These are phyloP conservation scores for Eutrema yunnanense DNA, from an alignment of 345 rosid genomes.

Conservation along the genomic window DNA sequence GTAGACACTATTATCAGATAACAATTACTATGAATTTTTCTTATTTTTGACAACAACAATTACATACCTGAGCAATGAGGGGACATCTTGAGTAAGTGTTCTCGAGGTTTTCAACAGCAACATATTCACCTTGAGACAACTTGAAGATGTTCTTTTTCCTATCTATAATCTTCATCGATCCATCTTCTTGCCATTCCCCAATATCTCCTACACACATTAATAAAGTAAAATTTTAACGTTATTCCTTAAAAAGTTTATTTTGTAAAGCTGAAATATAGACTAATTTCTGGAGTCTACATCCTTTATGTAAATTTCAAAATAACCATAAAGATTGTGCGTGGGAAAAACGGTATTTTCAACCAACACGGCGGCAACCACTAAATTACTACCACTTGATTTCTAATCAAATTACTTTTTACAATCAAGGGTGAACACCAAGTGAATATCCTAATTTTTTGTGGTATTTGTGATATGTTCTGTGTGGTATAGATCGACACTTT, in stretches of 20 bases:
- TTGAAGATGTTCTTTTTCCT: constrained; percentile 94
- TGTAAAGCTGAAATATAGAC: background rate
- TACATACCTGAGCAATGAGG: constrained; percentile 56
- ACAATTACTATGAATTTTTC: background rate
- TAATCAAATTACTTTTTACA: too few relatives aligned
- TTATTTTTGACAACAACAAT: background rate
- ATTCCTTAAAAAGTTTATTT: background rate
- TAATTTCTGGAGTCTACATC: background rate
- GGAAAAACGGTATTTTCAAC: too few relatives aligned
- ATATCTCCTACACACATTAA: constrained; percentile 55
- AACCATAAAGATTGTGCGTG: too few relatives aligned
- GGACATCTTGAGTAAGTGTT: constrained; percentile 70
- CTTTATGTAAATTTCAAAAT: too few relatives aligned
- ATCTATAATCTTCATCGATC: constrained; percentile 87
- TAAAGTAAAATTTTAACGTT: background rate
- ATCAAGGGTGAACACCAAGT: too few relatives aligned
- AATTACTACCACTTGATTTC: too few relatives aligned
- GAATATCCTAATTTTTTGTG: too few relatives aligned
- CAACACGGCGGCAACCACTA: too few relatives aligned
- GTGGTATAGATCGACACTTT: too few relatives aligned
- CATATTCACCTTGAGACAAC: constrained; percentile 94
- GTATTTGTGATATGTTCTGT: too few relatives aligned
- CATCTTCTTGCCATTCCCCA: constrained; percentile 85
- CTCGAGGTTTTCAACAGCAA: constrained; percentile 86
- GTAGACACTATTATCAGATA: background rate